Base-by-base conservation (phyloP, 73 alveolate genomes). In the Paramecium octaurelia region DNA sequence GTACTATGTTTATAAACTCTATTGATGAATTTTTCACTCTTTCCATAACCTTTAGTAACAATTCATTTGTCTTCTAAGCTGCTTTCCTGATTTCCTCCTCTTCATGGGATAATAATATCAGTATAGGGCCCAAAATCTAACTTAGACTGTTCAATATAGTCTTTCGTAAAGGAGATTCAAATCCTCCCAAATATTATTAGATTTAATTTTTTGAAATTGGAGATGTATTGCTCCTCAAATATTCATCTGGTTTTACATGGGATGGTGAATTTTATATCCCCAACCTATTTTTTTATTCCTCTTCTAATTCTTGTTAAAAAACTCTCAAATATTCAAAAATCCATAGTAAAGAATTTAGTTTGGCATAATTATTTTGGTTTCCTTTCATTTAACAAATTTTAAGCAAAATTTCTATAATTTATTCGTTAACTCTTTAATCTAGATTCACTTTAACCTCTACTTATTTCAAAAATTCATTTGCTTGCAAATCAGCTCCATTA, bases 61-160 rank as follows among this genome's bases (percentile, higher is more conserved):
- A 44, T 48, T 71, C 86, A 71, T 89, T 89, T 9, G 76, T 73
- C 40, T 89, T 89, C 42, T 89, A 77, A 36, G 94, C 94, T 8
- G 92, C 73, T 38, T 83, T 89, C 76, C 94, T 89, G 0, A 89
- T 73, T 27, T 89, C 94, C 48, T 89, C 94, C 68, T 89, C 91
- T 21, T 80, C 91, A 48, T 80, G 91, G 5, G 91, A 80, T 4
- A 80, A 12, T 44, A 80, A 24, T 20, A 80, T 43, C 1, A 80
- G 29, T 1, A 80, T 44, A 4, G 91, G 91, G 2, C 35, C 50
- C 29, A 80, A 80, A n/a, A 80, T 80, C 10, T 80, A 80, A 43
- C 91, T 80, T 80, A 80, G 18, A 14, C 34, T 80, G 24, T 27
- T 44, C 48, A 80, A 80, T 21, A 80, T 80, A 10, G 91, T 80